These are phyloP conservation scores for Athelia psychrophila DNA, from an alignment of 1,284 basidiomycete genomes.

Conservation along the genomic window DNA sequence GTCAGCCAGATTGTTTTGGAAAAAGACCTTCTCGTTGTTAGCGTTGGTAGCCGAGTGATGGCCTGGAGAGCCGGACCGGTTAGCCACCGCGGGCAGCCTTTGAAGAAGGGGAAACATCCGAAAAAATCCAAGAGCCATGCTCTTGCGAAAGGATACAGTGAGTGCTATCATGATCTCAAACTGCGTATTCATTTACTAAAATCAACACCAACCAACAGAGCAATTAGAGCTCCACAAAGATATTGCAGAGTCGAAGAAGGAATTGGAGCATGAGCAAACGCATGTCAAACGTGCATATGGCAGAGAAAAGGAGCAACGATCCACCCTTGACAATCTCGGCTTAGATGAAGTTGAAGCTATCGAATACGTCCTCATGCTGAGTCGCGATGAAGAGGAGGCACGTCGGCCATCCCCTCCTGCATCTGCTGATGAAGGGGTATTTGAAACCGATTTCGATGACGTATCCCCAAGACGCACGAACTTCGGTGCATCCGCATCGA, in stretches of 20 bases:
- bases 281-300: slow-evolving; percentile 35
- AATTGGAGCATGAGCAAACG: slow-evolving; percentile 48
- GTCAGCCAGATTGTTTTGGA: slow-evolving; percentile 67
- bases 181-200: slow-evolving; percentile 14
- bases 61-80: slow-evolving; percentile 66
- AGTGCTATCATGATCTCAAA: slow-evolving; percentile 22
- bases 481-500: slow-evolving; percentile 11
- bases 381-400: slow-evolving; percentile 67
- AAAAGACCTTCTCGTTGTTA: slow-evolving; percentile 60
- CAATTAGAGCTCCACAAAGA: slow-evolving; percentile 63
- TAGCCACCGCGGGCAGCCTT: slow-evolving; percentile 18
- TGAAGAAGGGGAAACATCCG: slow-evolving; percentile 20
- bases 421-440: slow-evolving; percentile 27
- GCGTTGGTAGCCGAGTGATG: slow-evolving; percentile 62
- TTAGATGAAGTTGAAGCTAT: slow-evolving; percentile 77
- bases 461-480: slow-evolving; percentile 22
- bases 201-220: slow-evolving; percentile 35
- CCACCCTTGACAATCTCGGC: slow-evolving; percentile 60
- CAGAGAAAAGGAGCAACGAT: slow-evolving; percentile 54
- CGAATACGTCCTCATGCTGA: slow-evolving; percentile 84
- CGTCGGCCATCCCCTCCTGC: slow-evolving; percentile 11
- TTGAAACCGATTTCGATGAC: slow-evolving; percentile 56
- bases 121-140: slow-evolving; percentile 26
- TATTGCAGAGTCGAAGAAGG: slow-evolving; percentile 57
- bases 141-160: slow-evolving; percentile 50